Evolutionary conservation across 495 filamentous ascomycete genomes (phyloP), one percentile per base, ranked within the genome.

Genomic region (Aspergillus cristatus): DNA sequence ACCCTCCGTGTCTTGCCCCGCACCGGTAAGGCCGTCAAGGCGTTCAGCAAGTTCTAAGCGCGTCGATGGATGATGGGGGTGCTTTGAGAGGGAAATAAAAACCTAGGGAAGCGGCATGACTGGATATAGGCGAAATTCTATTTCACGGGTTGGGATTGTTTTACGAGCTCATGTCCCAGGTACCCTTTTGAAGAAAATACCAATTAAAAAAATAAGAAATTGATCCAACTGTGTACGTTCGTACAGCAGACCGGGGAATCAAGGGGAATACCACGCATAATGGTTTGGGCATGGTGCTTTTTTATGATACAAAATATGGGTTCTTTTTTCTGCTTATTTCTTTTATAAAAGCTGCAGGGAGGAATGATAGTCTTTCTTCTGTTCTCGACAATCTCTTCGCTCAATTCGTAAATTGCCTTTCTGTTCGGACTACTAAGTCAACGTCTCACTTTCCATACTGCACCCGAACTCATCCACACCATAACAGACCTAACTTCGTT

Each of bases 21-120:
- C 62, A 94, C 89, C 47, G 89, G 90, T 65, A 94, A 97, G 80
- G 74, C 78, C 46, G 87, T 96, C 68, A 99, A 99, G 86, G 63
- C 78, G 63, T 99, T 99, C 78, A 68, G 65, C 73, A 97, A 97
- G 75, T 99, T 97, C 78, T 99, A 93, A 66, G 56, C 50, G 53
- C 46, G 46, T 50, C 38, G 50, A 51, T 40, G 47, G 46, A 45
- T 34, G 42, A 40, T 45, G 43, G 50, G 55, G 55, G 53, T 63
- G 53, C 55, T 59, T 54, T 51, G 50, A 60, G 53, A 47, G 50
- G 55, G 51, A 52, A 47, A 24, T 24, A 24, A 54, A 45, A 40
- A 50, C 52, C 56, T 60, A 63, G 59, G 60, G 63, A 54, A 60
- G 53, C 60, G 62, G 60, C 59, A 61, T 61, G 57, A 60, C 51